Evolutionary conservation across 441 rosid species (phyloP), one percentile per base, ranked within the genome.

Genomic region (Populus trichocarpa): DNA sequence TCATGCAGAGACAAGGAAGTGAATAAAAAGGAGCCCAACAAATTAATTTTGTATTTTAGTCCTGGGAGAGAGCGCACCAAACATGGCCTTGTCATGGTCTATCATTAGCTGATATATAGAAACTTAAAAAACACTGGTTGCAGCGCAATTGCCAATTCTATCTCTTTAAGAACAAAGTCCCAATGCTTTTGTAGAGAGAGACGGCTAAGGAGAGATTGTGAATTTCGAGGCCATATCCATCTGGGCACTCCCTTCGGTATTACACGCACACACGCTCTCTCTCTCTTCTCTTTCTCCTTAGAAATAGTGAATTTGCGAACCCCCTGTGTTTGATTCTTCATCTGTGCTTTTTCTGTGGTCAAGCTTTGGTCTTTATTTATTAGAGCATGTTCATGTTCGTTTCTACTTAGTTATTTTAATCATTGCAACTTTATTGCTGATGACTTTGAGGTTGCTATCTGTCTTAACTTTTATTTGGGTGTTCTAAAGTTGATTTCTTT

Each of bases 81-180:
- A 87, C 91, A 90, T 81, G 88, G 79, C 82, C 84, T 87, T 87
- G 79, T 89, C 90, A 72, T 6, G 75, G 42, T 75, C 84, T 82
- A 83, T 88, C 84, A 23, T 23, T 16, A 16, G 59, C 59, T 50
- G 59, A 36, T 36, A 3, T 13, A 12, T 25, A 25, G 38, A 35
- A 35, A 35, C 38, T 50, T 13, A 36, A 76, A 30, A 22, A 57
- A 70, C 61, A 40, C 12, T 20, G 22, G 61, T 14, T 75, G 87
- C 82, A 81, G 86, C 84, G 85, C 69, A 18, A 18, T 53, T 5
- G n/a, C 61, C 61, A 16, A 18, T 46, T 46, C 22, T 38, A 66
- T 75, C 20, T 25, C 61, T n/a, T 28, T 22, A 6, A 26, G 53
- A 18, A 53, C 63, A 35, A 40, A 57, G 5, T 68, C 5, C 3